Evolutionary conservation across 495 filamentous ascomycete species (phyloP).

Genomic region (Neurospora pannonica): DNA sequence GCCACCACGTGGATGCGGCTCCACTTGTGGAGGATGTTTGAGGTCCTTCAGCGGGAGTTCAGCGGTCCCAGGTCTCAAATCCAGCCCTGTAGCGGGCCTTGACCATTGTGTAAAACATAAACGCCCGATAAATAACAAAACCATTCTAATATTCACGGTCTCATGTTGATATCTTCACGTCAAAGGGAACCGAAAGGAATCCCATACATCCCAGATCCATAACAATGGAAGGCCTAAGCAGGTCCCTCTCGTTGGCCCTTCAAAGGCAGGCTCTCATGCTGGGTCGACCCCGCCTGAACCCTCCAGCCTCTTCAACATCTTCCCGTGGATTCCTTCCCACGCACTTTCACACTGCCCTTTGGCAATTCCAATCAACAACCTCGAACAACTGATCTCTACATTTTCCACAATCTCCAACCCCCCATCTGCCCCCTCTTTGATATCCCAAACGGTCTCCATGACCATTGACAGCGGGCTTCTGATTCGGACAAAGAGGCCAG

Average conservation of each 20-base stretch:
- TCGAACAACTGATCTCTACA: conserved; percentile 29
- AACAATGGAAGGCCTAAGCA: not conserved
- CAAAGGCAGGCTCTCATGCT: not conserved
- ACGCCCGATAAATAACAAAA: not conserved
- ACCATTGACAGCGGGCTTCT: conserved; percentile 33
- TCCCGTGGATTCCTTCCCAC: conserved; percentile 33
- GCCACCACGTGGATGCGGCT: not conserved
- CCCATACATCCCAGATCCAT: not conserved
- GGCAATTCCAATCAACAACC: conserved; percentile 31
- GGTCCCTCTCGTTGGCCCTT: no score
- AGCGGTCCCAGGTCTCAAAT: not conserved
- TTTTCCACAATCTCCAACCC: conserved; percentile 30
- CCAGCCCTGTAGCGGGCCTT: not conserved
- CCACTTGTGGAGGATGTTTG: not conserved
- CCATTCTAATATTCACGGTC: not conserved
- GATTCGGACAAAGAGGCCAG: conserved; percentile 37
- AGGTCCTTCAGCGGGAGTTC: not conserved
- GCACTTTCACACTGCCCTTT: conserved; percentile 32
- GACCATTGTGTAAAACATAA: not conserved
- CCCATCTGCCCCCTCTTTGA: conserved; percentile 13
- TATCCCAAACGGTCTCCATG: conserved; percentile 37
- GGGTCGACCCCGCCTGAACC: not conserved
- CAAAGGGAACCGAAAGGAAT: not conserved
- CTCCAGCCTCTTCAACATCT: conserved; percentile 29
- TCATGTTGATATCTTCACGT: not conserved